phyloP scores from a whole-genome alignment of 768 basidiomycete genomes.

The Mycena metata region DNA sequence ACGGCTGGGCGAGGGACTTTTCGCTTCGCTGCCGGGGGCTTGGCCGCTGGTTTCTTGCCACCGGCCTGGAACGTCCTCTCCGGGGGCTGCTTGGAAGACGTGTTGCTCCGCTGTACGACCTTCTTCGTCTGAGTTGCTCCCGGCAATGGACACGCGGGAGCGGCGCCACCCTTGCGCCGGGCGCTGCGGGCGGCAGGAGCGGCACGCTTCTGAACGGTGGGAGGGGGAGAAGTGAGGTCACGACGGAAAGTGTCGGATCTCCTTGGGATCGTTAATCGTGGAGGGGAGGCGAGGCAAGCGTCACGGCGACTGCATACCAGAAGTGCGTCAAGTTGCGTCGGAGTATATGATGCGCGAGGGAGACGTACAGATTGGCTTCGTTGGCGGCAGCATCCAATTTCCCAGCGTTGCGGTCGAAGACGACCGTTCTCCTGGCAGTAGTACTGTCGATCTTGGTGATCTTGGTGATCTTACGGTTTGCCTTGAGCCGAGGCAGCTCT shows the following conservation, averaged over 20 bases:
- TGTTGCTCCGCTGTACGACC: background rate
- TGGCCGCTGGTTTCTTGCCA: slow-evolving; percentile 10
- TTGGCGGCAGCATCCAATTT: slow-evolving; percentile 16
- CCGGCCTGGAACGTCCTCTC: background rate
- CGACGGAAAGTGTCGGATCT: slow-evolving; percentile 19
- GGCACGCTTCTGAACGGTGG: slow-evolving; percentile 4
- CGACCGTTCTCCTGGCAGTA: slow-evolving; percentile 11
- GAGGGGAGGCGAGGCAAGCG: slow-evolving; percentile 13
- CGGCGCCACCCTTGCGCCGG: background rate
- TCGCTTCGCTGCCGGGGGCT: background rate
- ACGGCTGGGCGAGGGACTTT: background rate
- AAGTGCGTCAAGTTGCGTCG: background rate
- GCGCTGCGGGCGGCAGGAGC: slow-evolving; percentile 1
- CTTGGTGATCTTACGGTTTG: slow-evolving; percentile 13
- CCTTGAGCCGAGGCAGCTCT: slow-evolving; percentile 18
- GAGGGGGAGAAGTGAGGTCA: slow-evolving; percentile 5
- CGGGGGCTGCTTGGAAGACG: background rate
- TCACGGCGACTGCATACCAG: slow-evolving; percentile 18
- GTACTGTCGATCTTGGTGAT: slow-evolving; percentile 23
- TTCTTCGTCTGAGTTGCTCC: background rate
- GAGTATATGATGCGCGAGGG: background rate
- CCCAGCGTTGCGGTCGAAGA: slow-evolving; percentile 10
- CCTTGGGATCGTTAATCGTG: slow-evolving; percentile 10
- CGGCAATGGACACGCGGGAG: slow-evolving; percentile 6
- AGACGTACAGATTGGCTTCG: slow-evolving; percentile 20